Base-by-base conservation (phyloP, 2,329 filamentous ascomycete species). In the Cladophialophora chaetospira region DNA sequence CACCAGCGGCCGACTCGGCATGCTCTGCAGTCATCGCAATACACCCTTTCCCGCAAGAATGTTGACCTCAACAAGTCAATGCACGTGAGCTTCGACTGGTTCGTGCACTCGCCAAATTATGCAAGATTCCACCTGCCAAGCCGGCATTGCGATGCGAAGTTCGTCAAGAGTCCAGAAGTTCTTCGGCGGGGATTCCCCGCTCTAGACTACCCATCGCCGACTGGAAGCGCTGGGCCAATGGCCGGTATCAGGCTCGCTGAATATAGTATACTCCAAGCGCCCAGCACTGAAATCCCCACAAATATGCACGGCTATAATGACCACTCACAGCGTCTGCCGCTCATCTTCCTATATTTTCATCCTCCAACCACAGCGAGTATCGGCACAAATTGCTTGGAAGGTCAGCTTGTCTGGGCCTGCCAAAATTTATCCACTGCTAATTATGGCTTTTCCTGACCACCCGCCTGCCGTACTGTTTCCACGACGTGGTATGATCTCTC, bases 401-500 rank as follows among this genome's bases (percentile, higher is more conserved):
- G 40, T 36, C 29, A 52, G 53, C 53, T 46, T 47, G 46, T 44
- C 51, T n/a, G 38, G 31, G 47, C 40, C 53, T 36, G 46, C 40
- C 33, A n/a, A 29, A 44, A 42, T 31, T 17, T 17, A 31, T 46
- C 35, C 47, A 56, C 52, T 52, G 53, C 53, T 56, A 56, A 52
- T 46, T 51, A 56, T 56, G 47, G 48, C 36, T 21, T 21, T 51
- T 49, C 23, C 23, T 33, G 15, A 15, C 26, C 33, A 15, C n/a
- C n/a, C n/a, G n/a, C n/a, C n/a, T n/a, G n/a, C n/a, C n/a, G n/a
- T n/a, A n/a, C n/a, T n/a, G n/a, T n/a, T n/a, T n/a, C n/a, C n/a
- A n/a, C n/a, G n/a, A n/a, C n/a, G n/a, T n/a, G n/a, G n/a, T n/a
- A n/a, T n/a, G n/a, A n/a, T n/a, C n/a, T n/a, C 13, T 26, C 48